Evolutionary conservation across 805 yeast genomes (phyloP), one percentile per base, ranked within the genome.

Genomic region (Yarrowia sp.): DNA sequence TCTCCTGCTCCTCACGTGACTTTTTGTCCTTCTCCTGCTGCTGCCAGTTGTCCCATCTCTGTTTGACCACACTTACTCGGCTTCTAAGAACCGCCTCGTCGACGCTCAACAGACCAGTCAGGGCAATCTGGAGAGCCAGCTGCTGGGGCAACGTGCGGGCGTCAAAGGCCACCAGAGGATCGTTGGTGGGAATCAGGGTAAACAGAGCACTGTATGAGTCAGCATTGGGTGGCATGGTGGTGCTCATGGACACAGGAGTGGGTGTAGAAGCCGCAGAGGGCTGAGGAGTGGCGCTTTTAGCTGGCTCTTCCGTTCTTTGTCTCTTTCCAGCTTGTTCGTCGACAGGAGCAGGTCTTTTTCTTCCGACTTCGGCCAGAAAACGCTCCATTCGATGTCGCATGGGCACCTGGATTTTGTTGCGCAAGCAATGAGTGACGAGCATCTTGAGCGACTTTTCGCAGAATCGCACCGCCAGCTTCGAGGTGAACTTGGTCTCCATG

Each of bases 121-220:
- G 79, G 15, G 88, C 91, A 83, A 88, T 87, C 53, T 85, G 83
- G 24, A 83, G 83, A 68, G 92, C 83, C 0, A 89, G 81, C 63
- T 86, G 85, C 24, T 83, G 84, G 6, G 95, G 89, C 9, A 95
- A 79, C 10, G 85, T 79, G 2, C 91, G 82, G 67, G 91, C 84
- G 75, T 94, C 94, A 74, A 91, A 89, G 44, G 83, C 82, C 39
- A 86, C 83, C 68, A 91, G 79, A 61, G 87, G 87, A 73, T 88
- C 86, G 47, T 80, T 77, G 39, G 86, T 79, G 46, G 85, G 86
- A 14, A 89, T 87, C 69, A 94, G 81, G 34, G 88, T 85, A 75
- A 85, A 95, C 49, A 93, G 78, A 15, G 87, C 80, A 64, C 88
- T 84, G 75, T 88, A 91, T 61, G 81, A 70, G 50, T 68, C 46